Conservation (phyloP, 2,329 filamentous ascomycete species). For the Nigrograna mackinnonii region DNA sequence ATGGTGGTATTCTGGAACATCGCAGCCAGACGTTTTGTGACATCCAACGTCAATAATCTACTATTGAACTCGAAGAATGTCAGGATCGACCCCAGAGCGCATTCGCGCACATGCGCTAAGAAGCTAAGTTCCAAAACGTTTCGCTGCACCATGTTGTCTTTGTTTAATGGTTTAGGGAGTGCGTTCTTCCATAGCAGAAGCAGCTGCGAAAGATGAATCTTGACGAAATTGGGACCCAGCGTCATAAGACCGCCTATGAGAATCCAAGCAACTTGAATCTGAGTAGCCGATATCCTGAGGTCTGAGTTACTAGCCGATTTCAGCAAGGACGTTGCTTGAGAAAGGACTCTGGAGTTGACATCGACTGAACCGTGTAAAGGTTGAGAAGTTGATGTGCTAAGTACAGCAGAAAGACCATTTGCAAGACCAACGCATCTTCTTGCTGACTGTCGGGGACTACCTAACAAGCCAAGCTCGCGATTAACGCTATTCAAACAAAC, state of each 20-base stretch:
- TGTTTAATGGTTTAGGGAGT: conserved; percentile 88
- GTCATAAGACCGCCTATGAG: conserved; percentile 96
- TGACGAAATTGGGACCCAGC: conserved; percentile 95
- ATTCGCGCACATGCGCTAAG: conserved; percentile 91
- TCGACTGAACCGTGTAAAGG: conserved; percentile 95
- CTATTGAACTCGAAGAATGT: conserved; percentile 94
- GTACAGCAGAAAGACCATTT: conserved; percentile 84
- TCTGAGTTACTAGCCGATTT: conserved; percentile 93
- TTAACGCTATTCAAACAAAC: conserved; percentile 96
- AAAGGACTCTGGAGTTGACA: conserved; percentile 87
- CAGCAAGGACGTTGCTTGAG: conserved; percentile 86
- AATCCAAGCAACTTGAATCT: conserved; percentile 98
- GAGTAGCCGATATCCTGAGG: conserved; percentile 85
- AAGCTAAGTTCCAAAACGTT: conserved; percentile 90
- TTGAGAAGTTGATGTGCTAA: conserved; percentile 86
- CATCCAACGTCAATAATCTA: conserved; percentile 87
- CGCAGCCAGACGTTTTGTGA: conserved; percentile 85
- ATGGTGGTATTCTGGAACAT: conserved; percentile 95
- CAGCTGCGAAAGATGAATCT: conserved; percentile 94
- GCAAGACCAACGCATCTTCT: conserved; percentile 88
- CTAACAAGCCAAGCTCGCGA: conserved; percentile 79
- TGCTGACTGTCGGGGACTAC: conserved; percentile 74
- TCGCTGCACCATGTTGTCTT: conserved; percentile 83
- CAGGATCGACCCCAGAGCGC: conserved; percentile 86
- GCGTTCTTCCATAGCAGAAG: conserved; percentile 97